Conservation (phyloP, 345 rosid species). For the Murraya paniculata region DNA sequence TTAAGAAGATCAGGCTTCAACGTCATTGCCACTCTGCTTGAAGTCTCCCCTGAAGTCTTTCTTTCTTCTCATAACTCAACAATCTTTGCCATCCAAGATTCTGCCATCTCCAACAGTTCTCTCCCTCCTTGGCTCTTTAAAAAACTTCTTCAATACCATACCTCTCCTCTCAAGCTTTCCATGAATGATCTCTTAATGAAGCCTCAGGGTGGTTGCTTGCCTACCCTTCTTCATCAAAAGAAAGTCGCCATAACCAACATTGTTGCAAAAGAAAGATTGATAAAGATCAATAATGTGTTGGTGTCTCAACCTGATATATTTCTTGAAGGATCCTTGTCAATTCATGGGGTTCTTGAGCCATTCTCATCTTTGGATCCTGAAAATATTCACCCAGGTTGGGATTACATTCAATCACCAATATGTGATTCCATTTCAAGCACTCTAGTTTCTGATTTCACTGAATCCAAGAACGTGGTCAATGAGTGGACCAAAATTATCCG, state of each 20-base stretch:
- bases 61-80: conserved; percentile 55
- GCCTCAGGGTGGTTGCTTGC: conserved; percentile 51
- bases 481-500: conserved; percentile 64
- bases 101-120: conserved; percentile 47
- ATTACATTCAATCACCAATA: conserved; percentile 30
- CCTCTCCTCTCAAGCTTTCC: conserved; percentile 49
- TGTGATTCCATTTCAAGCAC: conserved; percentile 29
- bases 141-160: conserved; percentile 70
- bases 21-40: conserved; percentile 57
- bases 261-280: conserved; percentile 27
- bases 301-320: conserved; percentile 67
- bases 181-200: conserved; percentile 46
- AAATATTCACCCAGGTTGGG: conserved; percentile 24
- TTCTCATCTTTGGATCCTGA: conserved; percentile 36
- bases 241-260: conserved; percentile 47
- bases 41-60: conserved; percentile 57
- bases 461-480: conserved; percentile 23
- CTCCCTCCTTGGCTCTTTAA: conserved; percentile 51
- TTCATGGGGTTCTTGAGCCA: conserved; percentile 71
- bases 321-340: conserved; percentile 54
- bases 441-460: conserved; percentile 19
- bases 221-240: conserved; percentile 50
- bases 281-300: conserved; percentile 53
- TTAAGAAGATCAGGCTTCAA: conserved; percentile 61
- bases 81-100: conserved; percentile 70